Conservation (phyloP, 768 basidiomycete genomes). For the Naganishia vaughanmartiniae region DNA sequence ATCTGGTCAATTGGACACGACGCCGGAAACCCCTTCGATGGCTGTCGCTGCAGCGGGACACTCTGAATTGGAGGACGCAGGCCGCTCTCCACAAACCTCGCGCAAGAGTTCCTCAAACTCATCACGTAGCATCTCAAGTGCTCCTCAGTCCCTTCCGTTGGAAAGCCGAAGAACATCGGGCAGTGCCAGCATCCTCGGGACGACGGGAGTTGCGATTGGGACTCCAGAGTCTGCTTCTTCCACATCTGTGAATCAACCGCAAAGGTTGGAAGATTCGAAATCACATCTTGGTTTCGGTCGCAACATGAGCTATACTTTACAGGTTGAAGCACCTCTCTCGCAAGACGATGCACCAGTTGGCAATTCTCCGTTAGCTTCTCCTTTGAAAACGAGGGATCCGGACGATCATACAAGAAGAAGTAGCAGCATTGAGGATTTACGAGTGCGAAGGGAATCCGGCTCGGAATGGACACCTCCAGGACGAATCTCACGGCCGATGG, state of each 20-base stretch:
- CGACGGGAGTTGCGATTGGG: not conserved
- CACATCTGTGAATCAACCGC: not conserved
- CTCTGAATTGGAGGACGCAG: too few species aligned
- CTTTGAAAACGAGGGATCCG: not conserved
- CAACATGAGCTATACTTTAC: slow-evolving; percentile 11
- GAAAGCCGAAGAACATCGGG: not conserved
- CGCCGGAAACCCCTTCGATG: not conserved
- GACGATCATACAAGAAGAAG: not conserved
- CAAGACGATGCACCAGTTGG: not conserved
- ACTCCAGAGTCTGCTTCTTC: not conserved
- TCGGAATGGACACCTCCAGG: slow-evolving; percentile 16
- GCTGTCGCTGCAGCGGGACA: not conserved
- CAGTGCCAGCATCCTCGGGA: not conserved
- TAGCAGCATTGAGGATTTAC: not conserved
- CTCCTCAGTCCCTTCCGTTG: not conserved
- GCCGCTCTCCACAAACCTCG: not conserved
- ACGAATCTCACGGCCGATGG: not conserved
- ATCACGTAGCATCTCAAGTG: slow-evolving; percentile 7
- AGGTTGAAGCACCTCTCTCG: slow-evolving; percentile 5
- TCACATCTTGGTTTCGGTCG: not conserved
- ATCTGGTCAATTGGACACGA: not conserved
- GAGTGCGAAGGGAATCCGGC: not conserved
- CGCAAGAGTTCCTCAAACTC: slow-evolving; percentile 5
- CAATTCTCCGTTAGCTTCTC: not conserved
- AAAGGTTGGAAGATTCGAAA: not conserved